Evolutionary conservation across 768 basidiomycete genomes (phyloP), one percentile per base, ranked within the genome.

Genomic region (Suillus discolor): DNA sequence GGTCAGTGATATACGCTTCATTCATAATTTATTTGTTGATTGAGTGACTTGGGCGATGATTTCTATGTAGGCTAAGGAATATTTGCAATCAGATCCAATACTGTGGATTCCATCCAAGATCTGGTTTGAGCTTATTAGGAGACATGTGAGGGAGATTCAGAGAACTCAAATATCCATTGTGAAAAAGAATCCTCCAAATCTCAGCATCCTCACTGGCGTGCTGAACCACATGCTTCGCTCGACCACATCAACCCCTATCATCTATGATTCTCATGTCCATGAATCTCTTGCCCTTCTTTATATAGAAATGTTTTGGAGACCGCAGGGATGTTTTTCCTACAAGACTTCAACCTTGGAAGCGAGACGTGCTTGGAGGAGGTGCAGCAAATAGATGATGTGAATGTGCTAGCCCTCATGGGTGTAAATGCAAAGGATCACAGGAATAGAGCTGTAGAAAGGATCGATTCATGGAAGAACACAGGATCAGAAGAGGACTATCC

Each of bases 211-310:
- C 0, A 70, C 68, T 9, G 66, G 68, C 0, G 42, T 69, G 6
- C 20, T 69, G 0, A 62, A 59, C 8, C 62, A 69, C 20, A 39
- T 70, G 2, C 45, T 70, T 36, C 45, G 18, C 1, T 62, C 54
- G 15, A 65, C 57, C 0, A 60, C 42, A 5, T 61, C 61, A 2
- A 70, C 68, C 1, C 64, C 64, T 0, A 67, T 69, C 28, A 62
- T 69, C 45, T 39, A 63, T 23, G 63, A 68, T 36, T 62, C 31
- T 23, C 68, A 70, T 65, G 59, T 69, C 0, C 3, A 36, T 1
- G 62, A 70, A 49, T 70, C 69, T 11, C 63, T 70, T 39, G 57
- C 65, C 0, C 55, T 68, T 9, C 67, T 69, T 4, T 38, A 15
- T 69, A 65, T 3, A 44, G 62, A 4, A 31, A 49, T 3, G 11